A percentile compares a stretch with the other conserved stretches of the same genome.
phyloP scores from a whole-genome alignment of 2,329 filamentous ascomycete species.

The Stromatinia cepivora region DNA sequence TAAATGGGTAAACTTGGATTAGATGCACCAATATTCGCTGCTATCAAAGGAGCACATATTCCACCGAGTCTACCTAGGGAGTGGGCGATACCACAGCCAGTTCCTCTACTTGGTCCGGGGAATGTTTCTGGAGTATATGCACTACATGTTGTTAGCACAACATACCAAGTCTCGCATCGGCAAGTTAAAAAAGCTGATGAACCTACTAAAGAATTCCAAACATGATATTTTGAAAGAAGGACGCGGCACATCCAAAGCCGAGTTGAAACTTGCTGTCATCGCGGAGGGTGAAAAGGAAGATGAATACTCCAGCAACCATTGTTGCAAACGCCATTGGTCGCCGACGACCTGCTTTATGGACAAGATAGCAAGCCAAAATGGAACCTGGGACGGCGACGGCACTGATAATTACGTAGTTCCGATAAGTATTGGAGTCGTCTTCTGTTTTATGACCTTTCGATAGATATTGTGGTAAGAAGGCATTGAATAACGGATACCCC shows the following conservation, averaged over 20 bases:
- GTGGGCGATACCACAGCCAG: slow-evolving; percentile 70
- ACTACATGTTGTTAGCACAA: slow-evolving; percentile 24
- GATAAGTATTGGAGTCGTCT: slow-evolving; percentile 58
- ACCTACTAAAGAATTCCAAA: slow-evolving; percentile 67
- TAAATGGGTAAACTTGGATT: slow-evolving; percentile 59
- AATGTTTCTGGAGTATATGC: slow-evolving; percentile 78
- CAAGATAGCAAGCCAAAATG: slow-evolving; percentile 70
- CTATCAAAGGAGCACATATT: slow-evolving; percentile 67
- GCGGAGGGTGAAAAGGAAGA: slow-evolving; percentile 66
- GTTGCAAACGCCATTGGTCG: slow-evolving; percentile 70
- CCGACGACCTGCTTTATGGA: slow-evolving; percentile 69
- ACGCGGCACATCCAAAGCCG: slow-evolving; percentile 65
- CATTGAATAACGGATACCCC: slow-evolving; percentile 86
- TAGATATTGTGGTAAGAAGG: slow-evolving; percentile 86
- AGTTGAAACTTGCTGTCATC: slow-evolving; percentile 59
- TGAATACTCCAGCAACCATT: slow-evolving; percentile 65
- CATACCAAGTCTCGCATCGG: not conserved
- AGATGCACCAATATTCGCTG: slow-evolving; percentile 48
- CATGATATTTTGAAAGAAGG: slow-evolving; percentile 75
- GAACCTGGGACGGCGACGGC: slow-evolving; percentile 76
- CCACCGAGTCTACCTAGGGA: slow-evolving; percentile 70
- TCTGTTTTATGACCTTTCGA: slow-evolving; percentile 53
- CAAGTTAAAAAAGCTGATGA: not conserved
- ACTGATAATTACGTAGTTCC: slow-evolving; percentile 80
- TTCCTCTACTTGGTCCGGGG: slow-evolving; percentile 69